Base-by-base conservation (phyloP, 768 basidiomycete species). In the Agrocybe pediades region DNA sequence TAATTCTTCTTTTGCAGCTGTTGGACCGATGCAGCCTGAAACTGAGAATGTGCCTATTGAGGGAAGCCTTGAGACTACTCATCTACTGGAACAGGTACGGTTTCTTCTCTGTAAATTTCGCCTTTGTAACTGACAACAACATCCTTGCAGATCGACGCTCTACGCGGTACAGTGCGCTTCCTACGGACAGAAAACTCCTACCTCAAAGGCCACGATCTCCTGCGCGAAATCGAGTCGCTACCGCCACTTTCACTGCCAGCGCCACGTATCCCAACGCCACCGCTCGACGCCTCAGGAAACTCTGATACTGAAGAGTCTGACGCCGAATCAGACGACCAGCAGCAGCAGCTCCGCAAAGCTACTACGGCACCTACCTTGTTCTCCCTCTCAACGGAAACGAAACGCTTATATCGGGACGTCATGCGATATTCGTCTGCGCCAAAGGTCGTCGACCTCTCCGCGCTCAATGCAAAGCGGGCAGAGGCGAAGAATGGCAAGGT, bases 131-230 rank as follows among this genome's bases (percentile, higher is more conserved):
- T 53, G 94, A 55, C 27, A 29, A n/a, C 17, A 19, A 16, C 4
- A 26, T 43, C 17, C 17, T 30, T 2, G 5, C 41, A 61, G 89
- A 86, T 98, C 64, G 91, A 96, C 42, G 90, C 89, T 13, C 81
- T 98, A n/a, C 89, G 92, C 36, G 87, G 88, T 5, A 91, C 95
- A 0, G 85, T 98, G 24, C 85, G 92, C 17, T 98, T 90, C 83
- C 77, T 99, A n/a, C 86, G 95, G 20, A 86, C 81, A 29, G 95
- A 98, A 70, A 98, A 98, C 67, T 83, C 92, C 2, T 94, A 92
- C 66, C 86, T 98, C 71, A 95, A 90, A 66, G 92, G 94, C 2
- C 91, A 93, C 68, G 93, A 95, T 62, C 81, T 98, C 0, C 83
- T 98, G 54, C 80, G 81, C 47, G 90, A 93, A 61, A 86, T 98